Base-by-base conservation (phyloP, 768 basidiomycete species). In the Gymnopilus junonius region DNA sequence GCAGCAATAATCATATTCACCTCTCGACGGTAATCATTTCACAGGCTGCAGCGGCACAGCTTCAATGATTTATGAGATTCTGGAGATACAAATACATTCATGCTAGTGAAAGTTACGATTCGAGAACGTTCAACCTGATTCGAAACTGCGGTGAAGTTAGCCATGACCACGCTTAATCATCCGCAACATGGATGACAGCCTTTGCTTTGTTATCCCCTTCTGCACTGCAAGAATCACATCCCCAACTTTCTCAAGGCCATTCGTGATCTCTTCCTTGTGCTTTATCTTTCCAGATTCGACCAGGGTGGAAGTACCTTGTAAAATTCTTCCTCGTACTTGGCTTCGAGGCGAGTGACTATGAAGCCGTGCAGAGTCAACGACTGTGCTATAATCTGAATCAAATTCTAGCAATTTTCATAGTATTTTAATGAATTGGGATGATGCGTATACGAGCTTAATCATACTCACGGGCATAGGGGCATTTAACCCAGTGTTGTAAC, bases 261-360 rank as follows among this genome's bases (percentile, higher is more conserved):
- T 67, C 8, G 71, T 76, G 1, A 84, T 61, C 37, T 86, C 79
- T 63, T 87, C 86, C 11, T 64, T 71, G 50, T 80, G 77, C 69
- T 82, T 83, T 51, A 86, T 62, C 67, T 84, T 77, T 4, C 85
- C 84, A 3, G 69, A 75, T 2, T 76, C 79, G 31, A 87, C 65
- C 46, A 75, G 72, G 70, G 67, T 2, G 84, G 81, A 1, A 87
- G 56, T 4, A 70, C 75, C 14, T 70, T 67, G 53, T 79, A 79
- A 71, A 87, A 87, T 8, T 74, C 79, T 3, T 74, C 71, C 2
- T 60, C 43, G 69, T 82, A 79, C 64, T 82, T 82, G 6, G 67
- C 64, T 2, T 67, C 50, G 17, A 79, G 70, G 7, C 43, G 66
- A 35, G 10, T 53, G 10, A 80, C 74, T 51, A 83, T 73, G 70